Conservation (phyloP, 2,329 filamentous ascomycete genomes). For the Colletotrichum sp. region DNA sequence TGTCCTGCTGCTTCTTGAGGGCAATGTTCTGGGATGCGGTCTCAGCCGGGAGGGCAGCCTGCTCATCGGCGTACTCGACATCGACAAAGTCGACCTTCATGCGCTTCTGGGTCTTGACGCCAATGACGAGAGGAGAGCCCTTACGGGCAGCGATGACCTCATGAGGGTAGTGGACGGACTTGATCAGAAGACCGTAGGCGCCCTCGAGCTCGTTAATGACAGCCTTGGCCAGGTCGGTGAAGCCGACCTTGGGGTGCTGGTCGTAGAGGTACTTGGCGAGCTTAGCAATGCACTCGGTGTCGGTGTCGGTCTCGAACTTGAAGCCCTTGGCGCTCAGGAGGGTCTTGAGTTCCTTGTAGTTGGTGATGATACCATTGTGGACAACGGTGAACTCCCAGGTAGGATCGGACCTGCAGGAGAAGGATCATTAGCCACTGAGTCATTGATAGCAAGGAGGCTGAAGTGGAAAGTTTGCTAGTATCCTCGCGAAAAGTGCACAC, state of each 20-base stretch:
- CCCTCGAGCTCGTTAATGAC: slow-evolving; percentile 98
- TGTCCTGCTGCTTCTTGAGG: slow-evolving; percentile 82
- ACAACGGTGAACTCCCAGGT: slow-evolving; percentile 97
- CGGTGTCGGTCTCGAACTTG: slow-evolving; percentile 98
- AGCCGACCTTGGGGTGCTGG: slow-evolving; percentile 90
- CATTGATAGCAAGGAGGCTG: background rate
- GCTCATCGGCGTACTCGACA: slow-evolving; percentile 93
- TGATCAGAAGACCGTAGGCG: slow-evolving; percentile 95
- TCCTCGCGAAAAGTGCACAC: slow-evolving; percentile 29
- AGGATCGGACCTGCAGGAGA: slow-evolving; percentile 77
- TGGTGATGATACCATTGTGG: slow-evolving; percentile 99
- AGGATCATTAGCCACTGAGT: slow-evolving; percentile 14
- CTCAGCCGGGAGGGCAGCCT: slow-evolving; percentile 84
- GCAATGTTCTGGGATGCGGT: slow-evolving; percentile 95
- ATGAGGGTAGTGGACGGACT: slow-evolving; percentile 97
- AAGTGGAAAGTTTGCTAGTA: background rate
- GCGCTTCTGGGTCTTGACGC: slow-evolving; percentile 95
- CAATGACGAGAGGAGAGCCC: slow-evolving; percentile 96
- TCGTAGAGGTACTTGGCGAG: slow-evolving; percentile 98
- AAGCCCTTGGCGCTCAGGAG: slow-evolving; percentile 94
- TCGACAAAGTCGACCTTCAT: slow-evolving; percentile 99
- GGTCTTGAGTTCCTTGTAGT: slow-evolving; percentile 99
- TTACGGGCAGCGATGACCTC: slow-evolving; percentile 98
- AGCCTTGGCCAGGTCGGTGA: slow-evolving; percentile 95
- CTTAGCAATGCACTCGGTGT: slow-evolving; percentile 99